phyloP scores from a whole-genome alignment of 2,329 filamentous ascomycete species.

The Fusarium redolens region DNA sequence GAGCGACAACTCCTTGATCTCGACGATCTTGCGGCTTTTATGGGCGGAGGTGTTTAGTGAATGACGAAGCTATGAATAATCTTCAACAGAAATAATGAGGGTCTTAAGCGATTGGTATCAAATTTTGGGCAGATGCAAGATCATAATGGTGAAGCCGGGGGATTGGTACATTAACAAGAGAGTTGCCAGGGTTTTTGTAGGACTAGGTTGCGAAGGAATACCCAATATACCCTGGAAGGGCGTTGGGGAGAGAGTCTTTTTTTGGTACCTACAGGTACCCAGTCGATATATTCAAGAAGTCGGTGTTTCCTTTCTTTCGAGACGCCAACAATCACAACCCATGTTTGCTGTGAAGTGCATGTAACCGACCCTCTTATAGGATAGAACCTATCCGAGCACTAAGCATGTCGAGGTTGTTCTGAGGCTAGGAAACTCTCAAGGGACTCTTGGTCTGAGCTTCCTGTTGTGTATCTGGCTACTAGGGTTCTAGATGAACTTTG shows the following conservation, averaged over 20 bases:
- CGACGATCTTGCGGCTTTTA: slow-evolving; percentile 71
- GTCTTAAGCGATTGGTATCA: slow-evolving; percentile 14
- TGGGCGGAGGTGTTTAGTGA: slow-evolving; percentile 68
- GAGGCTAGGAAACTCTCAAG: not conserved
- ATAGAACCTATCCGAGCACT: not conserved
- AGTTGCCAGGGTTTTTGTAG: slow-evolving; percentile 23
- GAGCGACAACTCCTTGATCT: slow-evolving; percentile 70
- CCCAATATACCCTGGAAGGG: slow-evolving; percentile 47
- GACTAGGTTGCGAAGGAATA: slow-evolving; percentile 42
- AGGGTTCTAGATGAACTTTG: not conserved
- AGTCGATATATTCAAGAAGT: slow-evolving; percentile 17
- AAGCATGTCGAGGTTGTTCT: not conserved
- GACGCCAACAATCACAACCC: not conserved
- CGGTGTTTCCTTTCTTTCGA: slow-evolving; percentile 7
- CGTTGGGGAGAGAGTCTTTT: slow-evolving; percentile 42
- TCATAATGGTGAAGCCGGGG: slow-evolving; percentile 15
- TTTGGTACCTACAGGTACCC: slow-evolving; percentile 13
- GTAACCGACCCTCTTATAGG: not conserved
- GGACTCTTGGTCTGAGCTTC: not conserved
- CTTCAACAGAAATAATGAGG: slow-evolving; percentile 18
- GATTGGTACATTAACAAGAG: not conserved
- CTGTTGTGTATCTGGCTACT: not conserved
- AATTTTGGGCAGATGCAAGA: not conserved
- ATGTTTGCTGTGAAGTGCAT: not conserved
- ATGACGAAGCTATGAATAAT: slow-evolving; percentile 15